Conservation (phyloP, 257 asterid genomes). For the Capsicum baccatum region DNA sequence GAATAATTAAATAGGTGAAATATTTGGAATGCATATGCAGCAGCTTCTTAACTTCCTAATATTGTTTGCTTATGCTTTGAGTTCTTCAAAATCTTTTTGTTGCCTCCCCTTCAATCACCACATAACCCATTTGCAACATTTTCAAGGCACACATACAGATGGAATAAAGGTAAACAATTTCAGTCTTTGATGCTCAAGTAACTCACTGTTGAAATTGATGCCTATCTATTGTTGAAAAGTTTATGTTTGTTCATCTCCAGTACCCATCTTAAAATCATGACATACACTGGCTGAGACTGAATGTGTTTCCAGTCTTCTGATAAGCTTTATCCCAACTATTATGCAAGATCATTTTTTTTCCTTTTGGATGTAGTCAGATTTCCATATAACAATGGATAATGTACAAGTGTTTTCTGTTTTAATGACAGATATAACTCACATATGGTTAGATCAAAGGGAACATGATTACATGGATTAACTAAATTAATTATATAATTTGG, state of each 20-base stretch:
- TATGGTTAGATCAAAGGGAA: not conserved
- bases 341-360: not conserved
- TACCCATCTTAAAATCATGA: not conserved
- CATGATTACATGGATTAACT: not conserved
- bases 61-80: not conserved
- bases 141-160: not conserved
- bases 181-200: not conserved
- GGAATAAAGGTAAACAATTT: not conserved
- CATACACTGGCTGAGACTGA: not conserved
- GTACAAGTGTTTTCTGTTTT: not conserved
- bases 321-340: not conserved
- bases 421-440: not conserved
- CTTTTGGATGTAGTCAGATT: not conserved
- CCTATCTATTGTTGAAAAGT: not conserved
- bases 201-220: not conserved
- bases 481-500: not conserved
- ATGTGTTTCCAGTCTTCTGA: not conserved
- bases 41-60: not conserved
- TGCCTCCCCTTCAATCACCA: not conserved
- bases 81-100: not conserved
- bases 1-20: not conserved
- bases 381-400: not conserved
- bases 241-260: not conserved
- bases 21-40: not conserved
- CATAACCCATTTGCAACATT: not conserved